Evolutionary conservation across 2,329 filamentous ascomycete species (phyloP).

Genomic region (Neonectria punicea): DNA sequence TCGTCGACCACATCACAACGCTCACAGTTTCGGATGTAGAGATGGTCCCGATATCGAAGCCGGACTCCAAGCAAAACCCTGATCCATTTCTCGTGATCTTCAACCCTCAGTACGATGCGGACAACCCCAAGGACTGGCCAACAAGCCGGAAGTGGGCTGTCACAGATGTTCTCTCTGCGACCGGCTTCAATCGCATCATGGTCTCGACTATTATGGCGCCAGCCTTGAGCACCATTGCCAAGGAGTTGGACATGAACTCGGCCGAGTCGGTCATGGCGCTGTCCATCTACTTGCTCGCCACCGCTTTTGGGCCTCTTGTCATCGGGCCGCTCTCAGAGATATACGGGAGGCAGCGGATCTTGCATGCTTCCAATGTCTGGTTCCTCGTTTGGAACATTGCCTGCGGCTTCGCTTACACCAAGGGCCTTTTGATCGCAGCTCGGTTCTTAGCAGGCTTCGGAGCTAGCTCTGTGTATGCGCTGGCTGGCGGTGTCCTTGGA

Average conservation of each 20-base stretch:
- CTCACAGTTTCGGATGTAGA: background rate
- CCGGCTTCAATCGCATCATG: conserved; percentile 62
- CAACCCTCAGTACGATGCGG: conserved; percentile 43
- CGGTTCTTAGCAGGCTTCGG: conserved; percentile 61
- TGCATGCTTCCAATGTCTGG: conserved; percentile 58
- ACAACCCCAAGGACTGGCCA: conserved; percentile 54
- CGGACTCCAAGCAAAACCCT: background rate
- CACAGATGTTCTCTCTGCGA: conserved; percentile 59
- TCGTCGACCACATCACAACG: background rate
- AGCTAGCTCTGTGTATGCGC: conserved; percentile 56
- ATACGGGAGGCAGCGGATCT: conserved; percentile 55
- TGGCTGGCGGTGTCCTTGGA: conserved; percentile 58
- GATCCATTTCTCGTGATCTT: conserved; percentile 44
- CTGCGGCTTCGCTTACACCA: conserved; percentile 54
- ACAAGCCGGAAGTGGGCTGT: conserved; percentile 58
- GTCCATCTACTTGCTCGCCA: conserved; percentile 56
- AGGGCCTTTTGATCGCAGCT: conserved; percentile 54
- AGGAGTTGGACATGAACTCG: conserved; percentile 61
- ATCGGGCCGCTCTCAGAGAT: conserved; percentile 60
- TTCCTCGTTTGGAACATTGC: conserved; percentile 62
- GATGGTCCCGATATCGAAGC: background rate
- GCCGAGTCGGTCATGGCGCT: conserved; percentile 59
- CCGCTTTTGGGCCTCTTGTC: conserved; percentile 56
- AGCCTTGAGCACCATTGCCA: conserved; percentile 58
- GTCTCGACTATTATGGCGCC: conserved; percentile 64